Percentiles rank a stretch among this genome's conserved stretches.
Conservation (phyloP, 176 grass and related monocot species). For the Ensete ventricosum region DNA sequence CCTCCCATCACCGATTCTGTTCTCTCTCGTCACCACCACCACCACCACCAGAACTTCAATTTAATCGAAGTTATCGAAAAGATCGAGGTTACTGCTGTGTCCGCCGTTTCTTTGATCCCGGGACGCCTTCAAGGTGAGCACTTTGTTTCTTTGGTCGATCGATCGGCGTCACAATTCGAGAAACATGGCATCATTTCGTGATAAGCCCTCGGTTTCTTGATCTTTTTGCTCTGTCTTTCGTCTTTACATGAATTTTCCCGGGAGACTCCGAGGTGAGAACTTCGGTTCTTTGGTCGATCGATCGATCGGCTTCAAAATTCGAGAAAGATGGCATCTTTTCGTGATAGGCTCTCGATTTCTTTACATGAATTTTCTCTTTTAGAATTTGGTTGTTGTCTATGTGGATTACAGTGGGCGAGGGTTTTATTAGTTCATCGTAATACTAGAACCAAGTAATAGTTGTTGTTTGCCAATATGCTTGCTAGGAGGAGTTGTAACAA, state of each 20-base stretch:
- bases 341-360: background rate
- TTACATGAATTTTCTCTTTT: background rate
- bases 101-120: background rate
- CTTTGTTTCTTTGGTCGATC: background rate
- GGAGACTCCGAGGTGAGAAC: background rate
- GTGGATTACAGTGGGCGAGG: no score
- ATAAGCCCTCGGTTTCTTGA: background rate
- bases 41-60: background rate
- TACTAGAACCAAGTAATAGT: no score
- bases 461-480: background rate
- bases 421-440: no score
- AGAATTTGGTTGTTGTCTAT: no score
- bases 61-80: background rate
- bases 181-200: background rate
- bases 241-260: background rate
- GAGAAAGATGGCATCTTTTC: background rate
- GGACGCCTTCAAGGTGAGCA: background rate
- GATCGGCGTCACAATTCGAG: background rate
- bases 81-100: background rate
- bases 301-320: background rate
- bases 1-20: background rate
- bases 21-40: background rate
- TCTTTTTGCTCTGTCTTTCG: background rate
- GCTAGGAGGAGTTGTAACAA: background rate
- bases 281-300: background rate